Evolutionary conservation across 129 eudicot genomes (phyloP).

Genomic region (Artemisia argyi): DNA sequence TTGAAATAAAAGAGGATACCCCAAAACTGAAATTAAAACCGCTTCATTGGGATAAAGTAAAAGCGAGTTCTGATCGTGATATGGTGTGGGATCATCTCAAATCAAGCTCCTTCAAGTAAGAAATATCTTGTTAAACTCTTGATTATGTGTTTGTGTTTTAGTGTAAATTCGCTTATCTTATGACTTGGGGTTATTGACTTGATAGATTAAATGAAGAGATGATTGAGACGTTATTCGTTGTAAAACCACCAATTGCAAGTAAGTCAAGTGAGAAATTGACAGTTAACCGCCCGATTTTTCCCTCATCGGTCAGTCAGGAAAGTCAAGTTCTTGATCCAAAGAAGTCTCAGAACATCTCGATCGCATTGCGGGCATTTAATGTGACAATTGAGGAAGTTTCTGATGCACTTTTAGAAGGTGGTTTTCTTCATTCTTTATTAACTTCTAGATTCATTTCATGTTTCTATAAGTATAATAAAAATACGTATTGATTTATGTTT

Average conservation of each 20-base stretch:
- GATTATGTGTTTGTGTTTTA: not conserved
- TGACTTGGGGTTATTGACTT: slow-evolving; percentile 27
- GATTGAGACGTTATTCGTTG: slow-evolving; percentile 90
- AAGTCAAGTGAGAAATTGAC: slow-evolving; percentile 43
- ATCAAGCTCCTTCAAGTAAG: slow-evolving; percentile 93
- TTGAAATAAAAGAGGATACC: slow-evolving; percentile 39
- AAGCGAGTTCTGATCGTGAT: slow-evolving; percentile 89
- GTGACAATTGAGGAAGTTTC: slow-evolving; percentile 85
- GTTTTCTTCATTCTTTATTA: not conserved
- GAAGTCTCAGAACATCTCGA: slow-evolving; percentile 90
- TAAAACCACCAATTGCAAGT: slow-evolving; percentile 47
- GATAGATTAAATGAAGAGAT: slow-evolving; percentile 94
- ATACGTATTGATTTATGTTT: slow-evolving; percentile 15
- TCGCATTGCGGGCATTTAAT: slow-evolving; percentile 71
- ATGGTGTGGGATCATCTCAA: slow-evolving; percentile 97
- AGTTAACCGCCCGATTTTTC: slow-evolving; percentile 38
- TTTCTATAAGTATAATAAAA: not conserved
- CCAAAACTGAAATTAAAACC: slow-evolving; percentile 76
- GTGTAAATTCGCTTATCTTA: not conserved
- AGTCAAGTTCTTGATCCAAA: slow-evolving; percentile 88
- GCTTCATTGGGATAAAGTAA: slow-evolving; percentile 96
- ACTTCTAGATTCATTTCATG: not conserved
- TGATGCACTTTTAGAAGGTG: slow-evolving; percentile 93
- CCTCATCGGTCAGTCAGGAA: slow-evolving; percentile 49
- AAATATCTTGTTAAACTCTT: not conserved